Percentiles rank a stretch among this genome's conserved stretches.
Evolutionary conservation across 2,329 filamentous ascomycete genomes (phyloP).

Genomic region (Fusarium protoensiforme): DNA sequence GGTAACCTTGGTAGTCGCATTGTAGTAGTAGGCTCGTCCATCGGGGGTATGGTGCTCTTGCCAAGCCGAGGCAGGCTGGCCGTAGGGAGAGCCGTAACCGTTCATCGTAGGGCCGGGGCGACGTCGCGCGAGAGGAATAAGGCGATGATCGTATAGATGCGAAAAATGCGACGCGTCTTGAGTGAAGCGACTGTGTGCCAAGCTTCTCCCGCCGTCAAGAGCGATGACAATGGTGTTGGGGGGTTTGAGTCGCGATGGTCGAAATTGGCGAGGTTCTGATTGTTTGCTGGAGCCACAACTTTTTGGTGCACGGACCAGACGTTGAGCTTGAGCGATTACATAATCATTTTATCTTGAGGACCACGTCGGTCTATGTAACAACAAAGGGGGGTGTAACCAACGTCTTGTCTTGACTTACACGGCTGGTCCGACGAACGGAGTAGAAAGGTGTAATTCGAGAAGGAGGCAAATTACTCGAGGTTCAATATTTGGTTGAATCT

Average conservation of each 20-base stretch:
- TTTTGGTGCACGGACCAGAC: constrained; percentile 41
- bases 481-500: background rate
- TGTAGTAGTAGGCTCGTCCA: constrained; percentile 92
- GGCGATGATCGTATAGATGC: background rate
- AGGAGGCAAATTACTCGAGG: background rate
- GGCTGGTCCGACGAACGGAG: constrained; percentile 25
- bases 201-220: constrained; percentile 4
- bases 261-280: constrained; percentile 22
- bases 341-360: constrained; percentile 21
- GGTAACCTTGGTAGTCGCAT: constrained; percentile 84
- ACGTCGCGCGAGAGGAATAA: background rate
- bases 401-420: constrained; percentile 39
- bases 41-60: constrained; percentile 84
- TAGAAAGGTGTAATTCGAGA: constrained; percentile 9
- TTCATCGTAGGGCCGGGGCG: constrained; percentile 61
- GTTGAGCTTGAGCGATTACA: constrained; percentile 9
- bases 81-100: constrained; percentile 60
- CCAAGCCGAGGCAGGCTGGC: constrained; percentile 72
- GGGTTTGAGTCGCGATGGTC: constrained; percentile 10
- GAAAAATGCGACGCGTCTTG: constrained; percentile 14
- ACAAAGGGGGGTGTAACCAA: constrained; percentile 31
- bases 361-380: constrained; percentile 28
- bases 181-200: constrained; percentile 1
- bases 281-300: constrained; percentile 26
- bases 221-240: constrained; percentile 11